These are phyloP conservation scores for Crithidia sp. DNA, from an alignment of 208 protist species.

Conservation along the genomic window DNA sequence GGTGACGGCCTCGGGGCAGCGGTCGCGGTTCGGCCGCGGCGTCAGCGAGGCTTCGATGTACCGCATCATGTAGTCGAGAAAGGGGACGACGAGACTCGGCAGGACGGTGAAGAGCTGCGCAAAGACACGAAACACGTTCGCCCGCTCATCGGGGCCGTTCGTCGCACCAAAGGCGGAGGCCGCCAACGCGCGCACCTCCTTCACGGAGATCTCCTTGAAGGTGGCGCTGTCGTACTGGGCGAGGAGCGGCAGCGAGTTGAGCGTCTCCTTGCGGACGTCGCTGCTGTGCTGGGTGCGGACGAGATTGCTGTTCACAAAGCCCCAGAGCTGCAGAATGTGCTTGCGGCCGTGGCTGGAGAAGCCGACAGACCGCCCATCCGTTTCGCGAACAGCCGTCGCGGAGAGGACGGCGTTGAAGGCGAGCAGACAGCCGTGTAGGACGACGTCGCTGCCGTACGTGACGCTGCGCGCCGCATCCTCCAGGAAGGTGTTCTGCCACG, in stretches of 20 bases:
- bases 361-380: conserved; percentile 40
- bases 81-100: conserved; percentile 67
- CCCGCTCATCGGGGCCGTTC: conserved; percentile 56
- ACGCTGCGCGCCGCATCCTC: conserved; percentile 53
- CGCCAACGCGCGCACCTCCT: conserved; percentile 49
- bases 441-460: conserved; percentile 36
- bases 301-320: conserved; percentile 59
- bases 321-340: conserved; percentile 63
- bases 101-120: conserved; percentile 62
- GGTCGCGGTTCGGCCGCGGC: conserved; percentile 50
- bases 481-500: conserved; percentile 72
- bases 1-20: conserved; percentile 78
- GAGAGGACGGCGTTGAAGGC: conserved; percentile 78
- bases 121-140: conserved; percentile 68
- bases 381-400: conserved; percentile 46
- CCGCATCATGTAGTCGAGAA: conserved; percentile 77
- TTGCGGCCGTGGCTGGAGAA: conserved; percentile 44
- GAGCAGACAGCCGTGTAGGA: conserved; percentile 66
- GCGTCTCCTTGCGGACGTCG: conserved; percentile 56
- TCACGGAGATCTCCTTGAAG: conserved; percentile 64
- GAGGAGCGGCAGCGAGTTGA: conserved; percentile 70
- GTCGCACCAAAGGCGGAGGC: conserved; percentile 51
- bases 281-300: conserved; percentile 21
- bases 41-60: conserved; percentile 78
- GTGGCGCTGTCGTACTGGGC: conserved; percentile 71